Base-by-base conservation (phyloP, 202 grass and related monocot species). In the Panicum virgatum region DNA sequence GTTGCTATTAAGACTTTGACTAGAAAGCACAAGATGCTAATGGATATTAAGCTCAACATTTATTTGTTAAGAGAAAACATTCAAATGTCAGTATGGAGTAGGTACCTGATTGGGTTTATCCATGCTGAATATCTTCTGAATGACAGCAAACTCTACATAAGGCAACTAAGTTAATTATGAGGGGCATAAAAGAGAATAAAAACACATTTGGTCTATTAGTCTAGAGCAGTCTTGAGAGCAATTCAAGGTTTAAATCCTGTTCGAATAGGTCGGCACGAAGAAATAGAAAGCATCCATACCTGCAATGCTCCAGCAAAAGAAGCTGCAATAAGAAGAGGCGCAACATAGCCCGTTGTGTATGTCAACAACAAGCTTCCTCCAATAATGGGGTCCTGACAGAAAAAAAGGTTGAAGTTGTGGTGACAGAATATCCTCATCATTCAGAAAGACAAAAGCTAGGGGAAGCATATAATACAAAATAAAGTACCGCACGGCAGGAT, bases 81-180 rank as follows among this genome's bases (percentile, higher is more conserved):
- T 77, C 48, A 56, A 7, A 67, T 38, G 78, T 48, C 40, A 82
- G 6, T 69, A 75, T 56, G 5, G 82, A 80, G 68, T 64, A 79
- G 11, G 47, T 93, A 98, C 95, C 95, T 98, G 78, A 98, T 86
- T 52, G 95, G 95, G 80, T 98, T 98, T 90, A 98, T 98, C 92
- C 92, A 98, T 82, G 88, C 78, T 5, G 95, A 98, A 78, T 88
- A 95, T 87, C 84, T 92, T 85, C 95, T 91, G 69, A 98, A 93
- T 22, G 92, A 98, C 60, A 98, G 70, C 85, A 95, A 91, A 64
- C 84, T 94, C 95, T 98, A 88, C 77, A 93, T 36, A 62, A 78
- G 75, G 30, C 6, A 72, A 79, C 23, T 36, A 83, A 69, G 5
- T 71, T 62, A 61, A 68, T 83, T 43, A 32, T 61, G 13, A 34